Percentiles rank a stretch among this genome's conserved stretches.
Evolutionary conservation across 2,329 filamentous ascomycete genomes (phyloP).

Genomic region (Neopestalotiopsis rosae): DNA sequence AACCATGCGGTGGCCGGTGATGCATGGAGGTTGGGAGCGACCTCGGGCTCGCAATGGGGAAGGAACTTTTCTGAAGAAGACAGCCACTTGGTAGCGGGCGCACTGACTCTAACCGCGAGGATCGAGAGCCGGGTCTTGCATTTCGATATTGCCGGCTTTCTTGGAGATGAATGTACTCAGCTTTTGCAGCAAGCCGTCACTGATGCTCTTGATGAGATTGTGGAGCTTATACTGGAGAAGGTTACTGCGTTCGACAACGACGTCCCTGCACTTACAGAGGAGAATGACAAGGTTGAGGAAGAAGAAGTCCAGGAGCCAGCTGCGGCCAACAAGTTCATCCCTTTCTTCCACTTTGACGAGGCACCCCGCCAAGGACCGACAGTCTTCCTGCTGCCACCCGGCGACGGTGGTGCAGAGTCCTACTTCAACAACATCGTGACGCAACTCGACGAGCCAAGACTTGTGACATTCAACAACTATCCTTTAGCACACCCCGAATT

Average conservation of each 20-base stretch:
- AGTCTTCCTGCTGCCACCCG: neutral
- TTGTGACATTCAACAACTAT: slow-evolving; percentile 10
- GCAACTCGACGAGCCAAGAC: neutral
- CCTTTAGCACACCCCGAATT: neutral
- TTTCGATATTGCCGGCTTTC: neutral
- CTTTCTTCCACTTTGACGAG: slow-evolving; percentile 4
- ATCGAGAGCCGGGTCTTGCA: neutral
- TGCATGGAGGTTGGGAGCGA: neutral
- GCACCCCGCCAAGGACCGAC: neutral
- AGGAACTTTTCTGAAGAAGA: neutral
- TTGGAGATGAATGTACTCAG: neutral
- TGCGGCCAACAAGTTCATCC: neutral
- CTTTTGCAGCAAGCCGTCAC: neutral
- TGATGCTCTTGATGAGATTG: neutral
- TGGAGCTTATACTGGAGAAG: neutral
- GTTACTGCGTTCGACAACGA: neutral
- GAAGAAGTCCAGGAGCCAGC: neutral
- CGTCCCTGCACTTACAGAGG: neutral
- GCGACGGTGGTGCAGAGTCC: neutral
- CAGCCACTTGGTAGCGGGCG: neutral
- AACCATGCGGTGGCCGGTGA: neutral
- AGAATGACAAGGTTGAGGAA: neutral
- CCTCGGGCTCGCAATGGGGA: neutral
- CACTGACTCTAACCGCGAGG: neutral
- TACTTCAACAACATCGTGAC: slow-evolving; percentile 9